phyloP scores from a whole-genome alignment of 1,284 basidiomycete genomes.

The Trametes versicolor region DNA sequence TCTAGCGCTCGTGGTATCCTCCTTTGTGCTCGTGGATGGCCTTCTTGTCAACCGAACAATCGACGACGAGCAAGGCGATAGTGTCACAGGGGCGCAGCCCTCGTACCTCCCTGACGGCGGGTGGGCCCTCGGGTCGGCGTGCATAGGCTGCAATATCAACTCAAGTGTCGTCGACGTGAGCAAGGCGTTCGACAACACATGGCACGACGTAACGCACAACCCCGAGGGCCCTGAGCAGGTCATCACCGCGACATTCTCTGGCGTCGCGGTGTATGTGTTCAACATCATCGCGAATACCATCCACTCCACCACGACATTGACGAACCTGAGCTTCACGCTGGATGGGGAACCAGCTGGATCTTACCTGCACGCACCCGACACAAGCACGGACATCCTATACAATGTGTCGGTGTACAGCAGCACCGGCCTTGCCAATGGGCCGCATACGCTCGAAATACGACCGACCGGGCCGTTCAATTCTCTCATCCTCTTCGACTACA shows the following conservation, averaged over 20 bases:
- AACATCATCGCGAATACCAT: conserved; percentile 22
- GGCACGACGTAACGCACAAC: conserved; percentile 21
- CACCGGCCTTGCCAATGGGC: conserved; percentile 23
- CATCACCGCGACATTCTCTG: conserved; percentile 13
- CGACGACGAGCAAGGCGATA: conserved; percentile 19
- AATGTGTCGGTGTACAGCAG: conserved; percentile 44
- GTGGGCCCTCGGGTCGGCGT: conserved; percentile 10
- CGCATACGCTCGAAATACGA: conserved; percentile 30
- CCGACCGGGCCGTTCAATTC: conserved; percentile 18
- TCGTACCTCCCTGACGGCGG: not conserved
- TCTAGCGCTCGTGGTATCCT: not conserved
- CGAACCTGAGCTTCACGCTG: conserved; percentile 26
- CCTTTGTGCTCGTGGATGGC: not conserved
- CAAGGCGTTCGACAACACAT: conserved; percentile 11
- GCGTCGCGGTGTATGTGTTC: conserved; percentile 26
- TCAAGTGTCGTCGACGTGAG: not conserved
- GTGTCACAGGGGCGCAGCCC: not conserved
- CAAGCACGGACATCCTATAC: conserved; percentile 29
- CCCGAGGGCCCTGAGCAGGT: not conserved
- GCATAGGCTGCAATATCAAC: conserved; percentile 1
- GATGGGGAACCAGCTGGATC: conserved; percentile 13
- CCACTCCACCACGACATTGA: conserved; percentile 6
- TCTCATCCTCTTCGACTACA: conserved; percentile 38
- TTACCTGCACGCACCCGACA: conserved; percentile 12
- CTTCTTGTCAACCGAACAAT: conserved; percentile 20